phyloP scores from a whole-genome alignment of 768 basidiomycete genomes.

The Trichaptum fuscoviolaceum region DNA sequence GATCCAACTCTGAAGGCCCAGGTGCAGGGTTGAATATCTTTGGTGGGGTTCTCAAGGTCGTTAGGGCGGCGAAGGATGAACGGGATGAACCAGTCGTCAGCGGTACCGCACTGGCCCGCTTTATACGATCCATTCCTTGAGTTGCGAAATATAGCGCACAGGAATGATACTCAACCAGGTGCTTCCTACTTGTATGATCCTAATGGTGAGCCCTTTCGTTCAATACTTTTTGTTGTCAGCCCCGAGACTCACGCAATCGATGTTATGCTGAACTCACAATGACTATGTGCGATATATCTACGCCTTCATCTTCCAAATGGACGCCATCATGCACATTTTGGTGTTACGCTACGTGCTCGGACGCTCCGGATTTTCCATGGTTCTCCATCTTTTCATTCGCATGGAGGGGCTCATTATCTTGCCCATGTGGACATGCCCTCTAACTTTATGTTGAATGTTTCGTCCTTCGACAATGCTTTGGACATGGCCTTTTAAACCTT shows the following conservation, averaged over 20 bases:
- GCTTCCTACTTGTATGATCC: slow-evolving; percentile 32
- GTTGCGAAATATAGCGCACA: slow-evolving; percentile 22
- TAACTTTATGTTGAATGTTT: background rate
- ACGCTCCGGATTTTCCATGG: background rate
- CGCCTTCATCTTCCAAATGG: background rate
- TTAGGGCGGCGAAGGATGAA: background rate
- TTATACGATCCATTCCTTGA: slow-evolving; percentile 34
- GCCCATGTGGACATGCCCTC: background rate
- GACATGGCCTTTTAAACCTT: background rate
- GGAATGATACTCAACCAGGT: slow-evolving; percentile 24
- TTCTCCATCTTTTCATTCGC: background rate
- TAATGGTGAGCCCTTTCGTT: slow-evolving; percentile 21
- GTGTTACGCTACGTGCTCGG: background rate
- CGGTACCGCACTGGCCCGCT: slow-evolving; percentile 24
- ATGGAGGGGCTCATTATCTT: background rate
- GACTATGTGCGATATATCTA: background rate
- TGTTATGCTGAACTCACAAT: background rate
- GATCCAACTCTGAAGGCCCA: background rate
- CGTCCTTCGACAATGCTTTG: background rate
- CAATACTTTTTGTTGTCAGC: background rate
- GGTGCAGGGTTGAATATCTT: too few species aligned
- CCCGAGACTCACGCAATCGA: background rate
- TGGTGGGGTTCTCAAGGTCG: too few species aligned
- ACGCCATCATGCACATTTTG: background rate
- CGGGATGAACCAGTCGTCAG: background rate